phyloP scores from a whole-genome alignment of 495 filamentous ascomycete species.

The Tirmania nivea region DNA sequence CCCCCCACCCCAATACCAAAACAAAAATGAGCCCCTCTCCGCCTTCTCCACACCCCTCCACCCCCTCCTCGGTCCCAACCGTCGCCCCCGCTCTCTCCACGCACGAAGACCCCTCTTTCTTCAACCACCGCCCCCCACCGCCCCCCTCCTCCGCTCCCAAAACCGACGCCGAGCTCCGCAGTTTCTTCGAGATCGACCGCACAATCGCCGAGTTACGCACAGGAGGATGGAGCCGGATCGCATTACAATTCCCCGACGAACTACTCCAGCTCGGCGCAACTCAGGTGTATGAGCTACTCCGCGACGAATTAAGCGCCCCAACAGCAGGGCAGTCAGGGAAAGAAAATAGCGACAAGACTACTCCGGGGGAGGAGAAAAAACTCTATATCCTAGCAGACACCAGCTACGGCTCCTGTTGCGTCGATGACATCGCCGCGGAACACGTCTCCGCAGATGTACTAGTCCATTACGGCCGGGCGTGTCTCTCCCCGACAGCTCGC shows the following conservation, averaged over 20 bases:
- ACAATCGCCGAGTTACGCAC: constrained; percentile 53
- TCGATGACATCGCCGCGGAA: constrained; percentile 91
- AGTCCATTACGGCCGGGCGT: constrained; percentile 85
- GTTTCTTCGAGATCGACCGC: constrained; percentile 69
- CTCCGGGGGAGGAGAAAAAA: constrained; percentile 24
- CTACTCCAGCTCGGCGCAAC: constrained; percentile 65
- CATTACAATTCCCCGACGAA: constrained; percentile 81
- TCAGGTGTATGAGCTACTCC: constrained; percentile 49
- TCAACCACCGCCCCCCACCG: constrained; percentile 27
- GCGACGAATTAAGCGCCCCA: constrained; percentile 31
- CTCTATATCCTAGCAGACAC: constrained; percentile 87
- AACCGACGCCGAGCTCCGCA: constrained; percentile 47
- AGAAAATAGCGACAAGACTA: not conserved
- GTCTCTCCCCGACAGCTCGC: constrained; percentile 71
- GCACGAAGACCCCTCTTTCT: constrained; percentile 59
- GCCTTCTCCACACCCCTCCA: no score
- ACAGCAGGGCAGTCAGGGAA: not conserved
- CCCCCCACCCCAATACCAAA: no score
- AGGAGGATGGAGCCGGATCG: constrained; percentile 52
- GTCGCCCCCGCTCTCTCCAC: constrained; percentile 67
- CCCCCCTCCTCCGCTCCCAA: constrained; percentile 23
- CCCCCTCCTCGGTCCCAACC: no score
- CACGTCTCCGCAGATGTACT: constrained; percentile 79
- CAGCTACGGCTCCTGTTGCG: constrained; percentile 90
- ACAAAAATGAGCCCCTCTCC: no score